phyloP scores from a whole-genome alignment of 208 protist genomes.

The Trypanosoma scelopori region DNA sequence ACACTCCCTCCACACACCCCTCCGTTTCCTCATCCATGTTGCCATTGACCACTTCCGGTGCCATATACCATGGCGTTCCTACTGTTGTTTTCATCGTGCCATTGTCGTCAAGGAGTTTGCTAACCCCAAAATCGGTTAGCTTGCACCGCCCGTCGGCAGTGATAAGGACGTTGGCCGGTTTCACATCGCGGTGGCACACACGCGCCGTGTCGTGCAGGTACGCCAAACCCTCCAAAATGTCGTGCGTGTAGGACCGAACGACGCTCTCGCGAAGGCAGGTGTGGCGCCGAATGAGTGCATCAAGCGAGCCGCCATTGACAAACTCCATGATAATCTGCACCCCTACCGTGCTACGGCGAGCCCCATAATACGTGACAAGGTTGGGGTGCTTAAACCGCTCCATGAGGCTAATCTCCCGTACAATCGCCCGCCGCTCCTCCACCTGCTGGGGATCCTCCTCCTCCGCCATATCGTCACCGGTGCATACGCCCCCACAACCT shows the following conservation, averaged over 20 bases:
- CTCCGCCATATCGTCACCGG: neutral
- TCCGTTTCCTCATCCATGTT: slow-evolving; percentile 44
- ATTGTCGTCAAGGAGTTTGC: slow-evolving; percentile 52
- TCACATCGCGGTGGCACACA: slow-evolving; percentile 92
- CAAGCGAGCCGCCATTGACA: slow-evolving; percentile 80
- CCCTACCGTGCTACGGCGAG: slow-evolving; percentile 55
- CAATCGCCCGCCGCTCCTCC: slow-evolving; percentile 42
- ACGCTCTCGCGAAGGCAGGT: slow-evolving; percentile 70
- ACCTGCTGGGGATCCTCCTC: slow-evolving; percentile 12
- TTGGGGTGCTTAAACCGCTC: slow-evolving; percentile 65
- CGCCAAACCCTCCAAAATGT: slow-evolving; percentile 73
- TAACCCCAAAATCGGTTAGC: slow-evolving; percentile 88
- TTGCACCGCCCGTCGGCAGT: slow-evolving; percentile 82
- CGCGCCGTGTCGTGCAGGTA: slow-evolving; percentile 80
- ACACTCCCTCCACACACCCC: slow-evolving; percentile 10
- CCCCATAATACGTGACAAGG: slow-evolving; percentile 84
- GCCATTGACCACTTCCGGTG: slow-evolving; percentile 85
- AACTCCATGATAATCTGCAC: slow-evolving; percentile 92
- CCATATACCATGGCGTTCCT: slow-evolving; percentile 93
- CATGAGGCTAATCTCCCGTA: slow-evolving; percentile 81
- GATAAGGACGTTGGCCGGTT: slow-evolving; percentile 91
- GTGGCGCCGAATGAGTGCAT: slow-evolving; percentile 60
- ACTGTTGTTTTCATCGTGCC: slow-evolving; percentile 68
- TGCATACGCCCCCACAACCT: slow-evolving; percentile 16
- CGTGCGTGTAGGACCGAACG: slow-evolving; percentile 65